Base-by-base conservation (phyloP, 495 filamentous ascomycete species). In the Neurospora terricola region DNA sequence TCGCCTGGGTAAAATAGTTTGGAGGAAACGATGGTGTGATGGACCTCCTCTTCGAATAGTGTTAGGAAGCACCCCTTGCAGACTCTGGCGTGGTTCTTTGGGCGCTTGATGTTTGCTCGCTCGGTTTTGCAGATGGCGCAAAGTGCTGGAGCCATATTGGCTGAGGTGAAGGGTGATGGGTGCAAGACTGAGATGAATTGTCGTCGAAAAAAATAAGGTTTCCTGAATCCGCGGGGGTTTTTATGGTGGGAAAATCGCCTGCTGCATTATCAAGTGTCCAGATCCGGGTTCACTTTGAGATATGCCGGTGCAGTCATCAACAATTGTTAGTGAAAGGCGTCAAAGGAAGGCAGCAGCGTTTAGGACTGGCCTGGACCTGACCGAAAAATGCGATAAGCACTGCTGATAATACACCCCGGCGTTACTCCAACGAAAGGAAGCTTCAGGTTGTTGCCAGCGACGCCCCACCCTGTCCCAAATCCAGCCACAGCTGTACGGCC, bases 11-110 rank as follows among this genome's bases (percentile, higher is more conserved):
- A 82, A 84, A 99, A 99, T 42, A 99, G 88, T 34, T 85, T 82
- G 16, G 91, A 91, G 8, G 89, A 84, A 11, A 85, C 91, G 82
- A 99, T 97, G 5, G 96, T 98, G 76, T 94, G 90, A 81, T 98
- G 94, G 71, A 97, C 91, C 85, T 99, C 96, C 74, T 91, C 87
- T 80, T 99, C 96, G 80, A 99, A 99, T 70, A 94, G 84, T 30
- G 81, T 71, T 72, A 97, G 88, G 83, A 99, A 99, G 82, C 96
- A 98, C 4, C 82, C 75, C 76, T 91, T 93, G 86, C 96, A 99
- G 68, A 98, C 90, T 77, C 96, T 96, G 73, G 94, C 88, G 76
- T 94, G 87, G 82, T 97, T 96, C 79, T 98, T 98, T 7, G 96
- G 95, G 21, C 96, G 90, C 72, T 97, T 91, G 74, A 99, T 96